A percentile compares a stretch with the other conserved stretches of the same genome.
phyloP scores from a whole-genome alignment of 139 green algal genomes.

The Penium margaritaceum region DNA sequence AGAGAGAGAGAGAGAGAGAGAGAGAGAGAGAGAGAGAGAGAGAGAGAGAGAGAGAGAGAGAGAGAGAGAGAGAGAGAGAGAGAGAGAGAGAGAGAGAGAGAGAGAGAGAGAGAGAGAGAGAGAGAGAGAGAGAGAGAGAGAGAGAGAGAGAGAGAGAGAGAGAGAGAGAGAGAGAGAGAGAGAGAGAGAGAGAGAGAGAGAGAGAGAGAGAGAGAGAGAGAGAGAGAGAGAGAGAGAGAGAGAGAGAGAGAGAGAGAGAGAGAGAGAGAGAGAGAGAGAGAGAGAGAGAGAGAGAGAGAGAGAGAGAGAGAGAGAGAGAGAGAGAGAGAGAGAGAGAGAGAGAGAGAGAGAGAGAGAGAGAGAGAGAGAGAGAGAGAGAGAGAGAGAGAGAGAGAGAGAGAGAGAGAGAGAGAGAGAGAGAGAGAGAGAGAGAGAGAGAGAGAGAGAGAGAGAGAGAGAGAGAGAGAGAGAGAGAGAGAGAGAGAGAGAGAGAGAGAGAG shows the following conservation, averaged over 20 bases:
- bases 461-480: background rate
- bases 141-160: background rate
- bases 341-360: background rate
- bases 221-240: background rate
- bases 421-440: too few relatives aligned
- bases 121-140: background rate
- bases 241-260: background rate
- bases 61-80: background rate
- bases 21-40: background rate
- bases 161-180: background rate
- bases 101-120: background rate
- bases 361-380: background rate
- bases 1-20: background rate
- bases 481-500: background rate
- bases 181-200: too few relatives aligned
- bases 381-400: background rate
- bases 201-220: background rate
- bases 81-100: too few relatives aligned
- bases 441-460: background rate
- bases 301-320: background rate
- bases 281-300: too few relatives aligned
- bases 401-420: too few relatives aligned
- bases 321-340: background rate
- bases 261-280: background rate
- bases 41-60: background rate